Evolutionary conservation across 495 filamentous ascomycete genomes (phyloP), one percentile per base, ranked within the genome.

Genomic region (Neurospora tetraspora): DNA sequence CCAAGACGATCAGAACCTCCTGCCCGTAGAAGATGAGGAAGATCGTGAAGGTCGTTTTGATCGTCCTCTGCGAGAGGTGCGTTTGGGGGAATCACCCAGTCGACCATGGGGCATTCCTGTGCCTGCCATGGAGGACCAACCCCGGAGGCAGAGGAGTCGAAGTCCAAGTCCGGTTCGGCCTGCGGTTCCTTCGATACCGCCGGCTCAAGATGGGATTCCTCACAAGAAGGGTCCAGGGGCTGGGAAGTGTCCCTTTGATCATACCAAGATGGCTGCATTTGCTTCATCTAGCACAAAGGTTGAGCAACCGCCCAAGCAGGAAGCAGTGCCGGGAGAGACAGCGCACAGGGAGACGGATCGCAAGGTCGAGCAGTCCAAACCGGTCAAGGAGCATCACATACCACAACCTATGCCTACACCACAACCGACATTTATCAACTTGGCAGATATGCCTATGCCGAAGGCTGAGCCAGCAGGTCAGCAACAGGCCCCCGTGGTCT

Each of bases 71-170:
- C 90, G 92, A 73, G 94, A 96, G 73, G 87, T 97, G 16, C 85
- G 94, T 8, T 88, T 97, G 34, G 94, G 94, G 20, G 94, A 97
- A 79, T 94, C 92, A 39, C 94, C 94, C 40, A 95, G 91, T 78
- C 86, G 94, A 36, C 94, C 94, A 37, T 97, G 94, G 94, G 94
- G 94, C 3, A 95, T 97, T 42, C 86, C 86, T 20, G 91, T 97
- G 1, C 94, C 93, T 1, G 76, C 87, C 14, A 61, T 61, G 53
- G 53, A 34, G 5, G 53, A 61, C 53, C 53, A 31, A 31, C 12
- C 53, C 6, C 27, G 12, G 53, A 61, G 53, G 53, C 53, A 31
- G 23, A 34, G 53, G 27, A 34, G 27, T 61, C 53, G 53, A 14
- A 61, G 53, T 3, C 53, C 53, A 8, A 61, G 27, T 18, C 23